These are phyloP conservation scores for Pharnaceum exiguum DNA, from an alignment of 148 eudicot genomes.

Conservation along the genomic window DNA sequence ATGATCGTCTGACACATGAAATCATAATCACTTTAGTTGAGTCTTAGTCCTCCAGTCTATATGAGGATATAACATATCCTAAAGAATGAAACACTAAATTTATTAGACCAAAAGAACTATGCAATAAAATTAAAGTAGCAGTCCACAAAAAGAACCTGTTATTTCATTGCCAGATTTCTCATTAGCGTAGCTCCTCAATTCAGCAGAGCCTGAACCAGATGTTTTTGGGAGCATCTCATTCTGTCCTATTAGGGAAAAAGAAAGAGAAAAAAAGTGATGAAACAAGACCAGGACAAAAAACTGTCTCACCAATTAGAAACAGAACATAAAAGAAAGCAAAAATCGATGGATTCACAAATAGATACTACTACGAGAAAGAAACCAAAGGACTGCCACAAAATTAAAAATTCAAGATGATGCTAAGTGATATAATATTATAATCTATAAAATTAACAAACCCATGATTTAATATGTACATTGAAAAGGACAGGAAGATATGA, in stretches of 20 bases:
- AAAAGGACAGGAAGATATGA: too few relatives aligned
- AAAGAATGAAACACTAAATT: background rate
- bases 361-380: background rate
- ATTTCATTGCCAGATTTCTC: constrained; percentile 28
- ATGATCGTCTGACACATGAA: constrained; percentile 30
- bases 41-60: background rate
- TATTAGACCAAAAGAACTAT: background rate
- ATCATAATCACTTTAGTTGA: background rate
- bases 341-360: background rate
- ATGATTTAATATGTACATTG: too few relatives aligned
- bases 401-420: background rate
- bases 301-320: background rate
- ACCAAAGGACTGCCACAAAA: background rate
- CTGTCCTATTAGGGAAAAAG: constrained; percentile 56
- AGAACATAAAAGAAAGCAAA: background rate
- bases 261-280: background rate
- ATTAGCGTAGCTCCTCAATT: constrained; percentile 7
- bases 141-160: constrained; percentile 48
- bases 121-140: background rate
- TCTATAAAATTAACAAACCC: too few relatives aligned
- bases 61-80: background rate
- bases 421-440: background rate
- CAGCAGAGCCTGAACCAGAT: constrained; percentile 21
- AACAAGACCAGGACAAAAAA: background rate
- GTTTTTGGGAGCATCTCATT: constrained; percentile 47